These are phyloP conservation scores for Pichia sp. DNA, from an alignment of 1,139 yeast species.

Conservation along the genomic window DNA sequence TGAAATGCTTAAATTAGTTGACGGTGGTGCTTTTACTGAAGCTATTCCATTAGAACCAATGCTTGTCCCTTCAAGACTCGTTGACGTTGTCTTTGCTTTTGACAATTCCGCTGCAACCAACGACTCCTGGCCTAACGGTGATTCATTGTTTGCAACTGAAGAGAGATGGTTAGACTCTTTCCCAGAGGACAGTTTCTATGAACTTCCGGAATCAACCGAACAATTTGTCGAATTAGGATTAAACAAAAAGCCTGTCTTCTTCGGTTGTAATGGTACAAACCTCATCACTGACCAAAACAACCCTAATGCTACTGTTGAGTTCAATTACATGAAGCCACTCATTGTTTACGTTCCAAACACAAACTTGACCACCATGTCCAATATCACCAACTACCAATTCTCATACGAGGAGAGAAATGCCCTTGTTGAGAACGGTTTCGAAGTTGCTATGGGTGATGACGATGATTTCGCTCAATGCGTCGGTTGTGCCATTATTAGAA, in stretches of 20 bases:
- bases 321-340: slow-evolving; percentile 39
- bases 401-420: slow-evolving; percentile 36
- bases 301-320: slow-evolving; percentile 21
- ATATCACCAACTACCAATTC: slow-evolving; percentile 40
- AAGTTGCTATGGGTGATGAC: slow-evolving; percentile 33
- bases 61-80: slow-evolving; percentile 40
- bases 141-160: slow-evolving; percentile 36
- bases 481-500: slow-evolving; percentile 52
- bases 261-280: slow-evolving; percentile 37
- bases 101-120: slow-evolving; percentile 63
- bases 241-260: slow-evolving; percentile 43
- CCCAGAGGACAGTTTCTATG: slow-evolving; percentile 38
- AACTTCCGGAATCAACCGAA: slow-evolving; percentile 37
- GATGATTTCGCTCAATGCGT: slow-evolving; percentile 42
- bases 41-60: slow-evolving; percentile 57
- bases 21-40: slow-evolving; percentile 65
- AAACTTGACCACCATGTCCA: slow-evolving; percentile 39
- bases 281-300: slow-evolving; percentile 28
- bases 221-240: slow-evolving; percentile 37
- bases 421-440: slow-evolving; percentile 48
- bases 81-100: slow-evolving; percentile 53
- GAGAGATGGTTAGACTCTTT: slow-evolving; percentile 33
- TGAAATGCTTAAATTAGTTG: slow-evolving; percentile 36
- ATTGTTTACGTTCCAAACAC: slow-evolving; percentile 50
- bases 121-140: slow-evolving; percentile 59